Conservation (phyloP, 345 rosid genomes). For the Populus tremula region DNA sequence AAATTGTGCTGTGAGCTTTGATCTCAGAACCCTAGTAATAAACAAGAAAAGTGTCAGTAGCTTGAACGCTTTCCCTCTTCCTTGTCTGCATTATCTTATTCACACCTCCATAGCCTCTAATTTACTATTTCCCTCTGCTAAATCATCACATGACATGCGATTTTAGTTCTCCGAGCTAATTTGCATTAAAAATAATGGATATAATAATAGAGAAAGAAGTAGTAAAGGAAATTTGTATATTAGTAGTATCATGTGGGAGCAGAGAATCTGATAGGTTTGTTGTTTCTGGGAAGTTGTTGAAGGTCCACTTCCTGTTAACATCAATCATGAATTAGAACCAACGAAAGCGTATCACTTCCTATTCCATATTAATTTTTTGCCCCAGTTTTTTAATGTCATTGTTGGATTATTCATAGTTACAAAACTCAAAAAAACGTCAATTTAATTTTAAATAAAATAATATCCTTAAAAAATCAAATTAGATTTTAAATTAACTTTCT, state of each 20-base stretch:
- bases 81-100: background rate
- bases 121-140: background rate
- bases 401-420: background rate
- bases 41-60: background rate
- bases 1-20: background rate
- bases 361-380: slow-evolving; percentile 13
- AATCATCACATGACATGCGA: slow-evolving; percentile 13
- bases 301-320: background rate
- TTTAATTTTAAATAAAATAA: no score
- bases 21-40: background rate
- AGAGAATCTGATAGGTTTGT: slow-evolving; percentile 5
- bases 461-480: no score
- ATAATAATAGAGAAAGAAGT: background rate
- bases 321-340: background rate
- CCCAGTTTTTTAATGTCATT: background rate
- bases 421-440: no score
- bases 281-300: slow-evolving; percentile 24
- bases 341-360: slow-evolving; percentile 15
- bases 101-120: background rate
- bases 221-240: background rate
- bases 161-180: slow-evolving; percentile 13
- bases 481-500: no score
- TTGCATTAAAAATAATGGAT: background rate
- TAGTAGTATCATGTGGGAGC: background rate
- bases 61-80: background rate